Conservation (phyloP, 352 stramenopile genomes). For the Phytopythium sindhum region DNA sequence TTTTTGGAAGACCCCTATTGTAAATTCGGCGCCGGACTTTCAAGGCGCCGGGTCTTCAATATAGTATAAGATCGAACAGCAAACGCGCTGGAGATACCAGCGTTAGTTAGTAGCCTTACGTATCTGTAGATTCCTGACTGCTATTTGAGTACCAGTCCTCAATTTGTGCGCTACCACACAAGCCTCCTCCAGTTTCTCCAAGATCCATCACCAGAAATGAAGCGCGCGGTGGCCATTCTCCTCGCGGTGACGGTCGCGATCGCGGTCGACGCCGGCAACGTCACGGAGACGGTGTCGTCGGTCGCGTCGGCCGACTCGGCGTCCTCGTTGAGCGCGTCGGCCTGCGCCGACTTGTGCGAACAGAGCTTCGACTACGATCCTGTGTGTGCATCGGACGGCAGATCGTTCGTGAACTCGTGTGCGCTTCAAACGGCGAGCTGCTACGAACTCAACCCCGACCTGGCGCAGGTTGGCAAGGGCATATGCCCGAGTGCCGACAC, state of each 20-base stretch:
- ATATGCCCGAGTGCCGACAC: slow-evolving; percentile 12
- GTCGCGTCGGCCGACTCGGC: slow-evolving; percentile 8
- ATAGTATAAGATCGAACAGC: no score
- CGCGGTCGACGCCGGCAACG: not conserved
- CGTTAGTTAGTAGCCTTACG: no score
- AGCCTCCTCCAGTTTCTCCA: not conserved
- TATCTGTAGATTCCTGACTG: no score
- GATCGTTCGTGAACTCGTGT: slow-evolving; percentile 30
- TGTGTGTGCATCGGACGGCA: slow-evolving; percentile 26
- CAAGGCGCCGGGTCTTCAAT: no score
- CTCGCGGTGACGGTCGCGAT: not conserved
- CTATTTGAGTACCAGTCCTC: not conserved
- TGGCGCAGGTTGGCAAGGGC: slow-evolving; percentile 13
- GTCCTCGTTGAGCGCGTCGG: slow-evolving; percentile 7
- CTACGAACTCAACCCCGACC: slow-evolving; percentile 19
- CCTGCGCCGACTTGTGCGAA: slow-evolving; percentile 22
- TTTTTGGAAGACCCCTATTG: no score
- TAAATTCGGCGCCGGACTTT: no score
- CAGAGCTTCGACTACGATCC: slow-evolving; percentile 26
- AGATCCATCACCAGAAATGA: not conserved
- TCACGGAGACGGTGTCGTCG: not conserved
- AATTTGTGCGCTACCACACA: not conserved
- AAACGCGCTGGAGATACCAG: no score
- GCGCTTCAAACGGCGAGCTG: slow-evolving; percentile 19
- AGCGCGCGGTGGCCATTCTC: not conserved